Evolutionary conservation across 768 basidiomycete species (phyloP).

Genomic region (Amyloporia xantha): DNA sequence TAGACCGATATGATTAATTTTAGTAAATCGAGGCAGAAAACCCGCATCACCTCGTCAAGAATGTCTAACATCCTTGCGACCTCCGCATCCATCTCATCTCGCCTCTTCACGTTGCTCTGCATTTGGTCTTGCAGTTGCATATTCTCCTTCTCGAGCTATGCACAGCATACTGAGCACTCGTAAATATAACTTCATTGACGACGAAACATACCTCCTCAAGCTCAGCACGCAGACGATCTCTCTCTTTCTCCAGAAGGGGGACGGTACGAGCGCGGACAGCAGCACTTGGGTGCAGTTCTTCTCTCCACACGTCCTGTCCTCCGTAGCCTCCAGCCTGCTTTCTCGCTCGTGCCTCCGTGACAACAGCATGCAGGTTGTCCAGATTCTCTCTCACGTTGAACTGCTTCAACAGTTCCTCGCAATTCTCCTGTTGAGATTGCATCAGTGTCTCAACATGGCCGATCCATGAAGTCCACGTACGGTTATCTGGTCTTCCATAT

Average conservation of each 20-base stretch:
- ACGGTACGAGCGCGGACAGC: slow-evolving; percentile 59
- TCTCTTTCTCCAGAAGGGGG: slow-evolving; percentile 45
- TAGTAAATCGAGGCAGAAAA: neutral
- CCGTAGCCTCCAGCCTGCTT: slow-evolving; percentile 34
- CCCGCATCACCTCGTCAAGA: slow-evolving; percentile 41
- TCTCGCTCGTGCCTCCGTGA: slow-evolving; percentile 58
- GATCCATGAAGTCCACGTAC: slow-evolving; percentile 10
- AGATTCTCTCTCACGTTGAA: slow-evolving; percentile 64
- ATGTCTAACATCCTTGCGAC: slow-evolving; percentile 42
- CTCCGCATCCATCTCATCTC: slow-evolving; percentile 40
- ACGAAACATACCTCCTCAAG: slow-evolving; percentile 29
- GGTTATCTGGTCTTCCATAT: slow-evolving; percentile 61
- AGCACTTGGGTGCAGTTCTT: slow-evolving; percentile 53
- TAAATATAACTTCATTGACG: neutral
- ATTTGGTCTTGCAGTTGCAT: slow-evolving; percentile 38
- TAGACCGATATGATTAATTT: slow-evolving; percentile 8
- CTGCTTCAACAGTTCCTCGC: slow-evolving; percentile 63
- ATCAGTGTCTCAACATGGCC: neutral
- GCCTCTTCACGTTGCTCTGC: slow-evolving; percentile 40
- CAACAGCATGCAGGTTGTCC: slow-evolving; percentile 62
- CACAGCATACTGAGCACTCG: too few relatives aligned
- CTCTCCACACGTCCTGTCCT: slow-evolving; percentile 57
- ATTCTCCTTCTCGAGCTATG: slow-evolving; percentile 57
- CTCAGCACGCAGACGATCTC: slow-evolving; percentile 31
- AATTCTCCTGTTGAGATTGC: slow-evolving; percentile 45